Percentiles rank a stretch among this genome's conserved stretches.
Conservation (phyloP, 192 early-diverging fungal species). For the Entomortierella lignicola region DNA sequence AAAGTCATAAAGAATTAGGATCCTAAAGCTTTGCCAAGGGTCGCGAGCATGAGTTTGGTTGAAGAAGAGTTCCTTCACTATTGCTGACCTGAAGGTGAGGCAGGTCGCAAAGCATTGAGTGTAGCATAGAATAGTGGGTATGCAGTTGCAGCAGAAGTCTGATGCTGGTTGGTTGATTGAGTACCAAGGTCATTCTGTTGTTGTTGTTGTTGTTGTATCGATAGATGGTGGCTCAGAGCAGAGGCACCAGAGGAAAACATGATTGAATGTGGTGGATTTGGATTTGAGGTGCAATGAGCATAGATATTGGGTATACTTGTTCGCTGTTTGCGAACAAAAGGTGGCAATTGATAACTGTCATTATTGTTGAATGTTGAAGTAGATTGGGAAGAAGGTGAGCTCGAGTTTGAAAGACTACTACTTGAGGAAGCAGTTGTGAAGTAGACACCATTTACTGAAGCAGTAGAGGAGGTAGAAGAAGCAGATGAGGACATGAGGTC, state of each 20-base stretch:
- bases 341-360: conserved; percentile 43
- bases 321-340: conserved; percentile 50
- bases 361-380: conserved; percentile 10
- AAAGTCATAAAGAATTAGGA: background rate
- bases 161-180: conserved; percentile 3
- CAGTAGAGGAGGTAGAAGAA: conserved; percentile 26
- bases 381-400: background rate
- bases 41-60: background rate
- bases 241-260: conserved; percentile 44
- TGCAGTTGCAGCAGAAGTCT: conserved; percentile 6
- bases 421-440: conserved; percentile 9
- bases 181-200: conserved; percentile 15
- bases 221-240: conserved; percentile 34
- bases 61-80: conserved; percentile 6
- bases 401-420: background rate
- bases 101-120: conserved; percentile 29
- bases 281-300: conserved; percentile 46
- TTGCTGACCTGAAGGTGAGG: conserved; percentile 22
- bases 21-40: background rate
- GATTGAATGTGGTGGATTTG: conserved; percentile 39
- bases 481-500: conserved; percentile 55
- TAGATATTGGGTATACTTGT: conserved; percentile 50
- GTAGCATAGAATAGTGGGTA: conserved; percentile 42
- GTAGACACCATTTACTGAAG: conserved; percentile 30
- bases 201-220: conserved; percentile 44